Percentiles rank a stretch among this genome's conserved stretches.
These are phyloP conservation scores for Aegilops tauschii DNA, from an alignment of 176 grass and related monocot species.

Conservation along the genomic window DNA sequence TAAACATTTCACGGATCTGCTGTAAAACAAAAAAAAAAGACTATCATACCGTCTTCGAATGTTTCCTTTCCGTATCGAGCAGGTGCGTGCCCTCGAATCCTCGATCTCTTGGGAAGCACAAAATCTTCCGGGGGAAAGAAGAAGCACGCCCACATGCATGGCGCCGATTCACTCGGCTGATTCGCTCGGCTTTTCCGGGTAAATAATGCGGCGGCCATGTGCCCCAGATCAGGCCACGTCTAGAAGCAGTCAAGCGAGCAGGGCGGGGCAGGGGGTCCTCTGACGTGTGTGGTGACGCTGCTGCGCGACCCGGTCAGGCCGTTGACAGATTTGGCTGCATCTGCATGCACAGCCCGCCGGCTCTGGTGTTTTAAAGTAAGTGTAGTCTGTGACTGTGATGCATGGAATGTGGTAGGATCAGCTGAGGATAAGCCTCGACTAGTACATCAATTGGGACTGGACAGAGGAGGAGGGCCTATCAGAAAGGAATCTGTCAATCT, in stretches of 20 bases:
- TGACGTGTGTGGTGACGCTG: conserved; percentile 28
- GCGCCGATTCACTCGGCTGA: neutral
- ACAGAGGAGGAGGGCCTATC: too few species aligned
- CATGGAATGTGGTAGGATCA: neutral
- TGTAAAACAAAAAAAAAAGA: too few species aligned
- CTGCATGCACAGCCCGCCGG: too few species aligned
- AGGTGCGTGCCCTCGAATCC: neutral
- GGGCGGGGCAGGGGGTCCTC: neutral
- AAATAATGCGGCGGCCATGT: too few species aligned
- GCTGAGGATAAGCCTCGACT: too few species aligned
- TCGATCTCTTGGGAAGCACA: neutral
- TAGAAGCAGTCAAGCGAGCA: neutral
- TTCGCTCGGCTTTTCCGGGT: neutral
- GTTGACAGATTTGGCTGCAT: neutral
- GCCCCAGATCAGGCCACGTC: neutral
- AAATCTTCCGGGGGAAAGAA: neutral
- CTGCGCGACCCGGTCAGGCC: neutral
- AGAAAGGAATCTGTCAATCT: too few species aligned
- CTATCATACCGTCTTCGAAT: neutral
- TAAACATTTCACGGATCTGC: too few species aligned
- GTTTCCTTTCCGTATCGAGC: neutral
- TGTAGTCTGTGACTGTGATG: neutral
- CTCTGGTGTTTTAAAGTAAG: neutral
- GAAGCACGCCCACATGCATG: too few species aligned
- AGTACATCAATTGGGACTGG: too few species aligned